These are phyloP conservation scores for Hypoxylon sp. DNA, from an alignment of 2,329 filamentous ascomycete species.

Conservation along the genomic window DNA sequence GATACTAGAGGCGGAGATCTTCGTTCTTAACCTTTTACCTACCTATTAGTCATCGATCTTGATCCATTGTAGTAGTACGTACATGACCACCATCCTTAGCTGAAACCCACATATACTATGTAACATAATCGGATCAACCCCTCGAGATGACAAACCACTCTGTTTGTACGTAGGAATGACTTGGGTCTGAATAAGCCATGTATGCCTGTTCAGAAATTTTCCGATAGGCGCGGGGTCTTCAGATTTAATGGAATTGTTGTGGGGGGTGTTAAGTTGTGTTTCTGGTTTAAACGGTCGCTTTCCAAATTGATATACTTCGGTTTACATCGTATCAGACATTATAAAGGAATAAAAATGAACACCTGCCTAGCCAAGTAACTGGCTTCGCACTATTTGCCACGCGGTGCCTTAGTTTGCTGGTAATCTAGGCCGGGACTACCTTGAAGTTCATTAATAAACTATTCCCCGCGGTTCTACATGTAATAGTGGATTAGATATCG, in stretches of 20 bases:
- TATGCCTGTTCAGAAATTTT: not conserved
- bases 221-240: conserved; percentile 8
- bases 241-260: not conserved
- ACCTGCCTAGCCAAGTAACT: not conserved
- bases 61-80: conserved; percentile 2
- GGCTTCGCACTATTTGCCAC: conserved; percentile 1
- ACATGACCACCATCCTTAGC: not conserved
- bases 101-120: conserved; percentile 16
- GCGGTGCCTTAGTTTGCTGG: conserved; percentile 2
- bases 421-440: not conserved
- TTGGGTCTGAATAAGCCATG: not conserved
- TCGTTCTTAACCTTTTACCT: conserved; percentile 1
- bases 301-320: not conserved
- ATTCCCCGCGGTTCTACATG: not conserved
- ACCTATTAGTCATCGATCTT: conserved; percentile 9
- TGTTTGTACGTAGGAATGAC: not conserved
- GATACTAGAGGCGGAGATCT: conserved; percentile 9
- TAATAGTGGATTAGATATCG: conserved; percentile 14
- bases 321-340: not conserved
- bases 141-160: not conserved
- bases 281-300: not conserved
- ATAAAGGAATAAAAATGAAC: no score
- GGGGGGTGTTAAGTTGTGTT: not conserved
- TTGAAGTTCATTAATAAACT: not conserved
- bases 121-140: conserved; percentile 11